Evolutionary conservation across 2,329 filamentous ascomycete genomes (phyloP), one percentile per base, ranked within the genome.

Genomic region (Sporothrix brasiliensis): DNA sequence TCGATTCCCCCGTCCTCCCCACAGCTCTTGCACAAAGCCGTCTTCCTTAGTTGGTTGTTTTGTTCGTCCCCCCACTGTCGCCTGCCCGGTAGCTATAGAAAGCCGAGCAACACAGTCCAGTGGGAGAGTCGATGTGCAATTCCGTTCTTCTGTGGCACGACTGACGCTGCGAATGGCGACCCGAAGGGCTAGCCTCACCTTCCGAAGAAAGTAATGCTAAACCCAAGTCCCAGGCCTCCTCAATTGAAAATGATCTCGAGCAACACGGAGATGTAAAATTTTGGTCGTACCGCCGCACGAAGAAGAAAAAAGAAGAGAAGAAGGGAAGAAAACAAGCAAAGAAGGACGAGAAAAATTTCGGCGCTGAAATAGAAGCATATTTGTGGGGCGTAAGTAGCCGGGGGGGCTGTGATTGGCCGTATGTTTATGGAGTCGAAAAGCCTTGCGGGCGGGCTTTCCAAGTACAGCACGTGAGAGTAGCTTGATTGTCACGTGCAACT

Each of bases 281-380:
- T 49, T 68, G 69, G 86, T 89, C 85, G 88, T 89, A 88, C 88
- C 89, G 90, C 91, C 91, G 91, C 91, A 93, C 90, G 84, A 92
- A 86, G 88, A 86, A 85, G 82, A 74, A 83, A 84, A 44, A 16
- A 44, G 54, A 69, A 71, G 70, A 72, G 61, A 68, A 67, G 34
- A 74, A 76, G 77, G 34, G 34, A 60, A 60, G 34, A 60, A 60
- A 60, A 60, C n/a, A 3, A 54, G 52, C 14, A 47, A 63, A 63
- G 39, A 63, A 76, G 39, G 66, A 56, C 47, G 69, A n/a, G 60
- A 41, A 56, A 50, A 9, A 56, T 67, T 70, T 75, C 71, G 65
- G 21, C n/a, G 19, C 68, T 70, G 7, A 73, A 72, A 74, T 73
- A 73, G 50, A 30, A 27, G 13, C 19, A 16, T 54, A 30, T 39